Base-by-base conservation (phyloP, 2,329 filamentous ascomycete genomes). In the Aspergillus uvarum region DNA sequence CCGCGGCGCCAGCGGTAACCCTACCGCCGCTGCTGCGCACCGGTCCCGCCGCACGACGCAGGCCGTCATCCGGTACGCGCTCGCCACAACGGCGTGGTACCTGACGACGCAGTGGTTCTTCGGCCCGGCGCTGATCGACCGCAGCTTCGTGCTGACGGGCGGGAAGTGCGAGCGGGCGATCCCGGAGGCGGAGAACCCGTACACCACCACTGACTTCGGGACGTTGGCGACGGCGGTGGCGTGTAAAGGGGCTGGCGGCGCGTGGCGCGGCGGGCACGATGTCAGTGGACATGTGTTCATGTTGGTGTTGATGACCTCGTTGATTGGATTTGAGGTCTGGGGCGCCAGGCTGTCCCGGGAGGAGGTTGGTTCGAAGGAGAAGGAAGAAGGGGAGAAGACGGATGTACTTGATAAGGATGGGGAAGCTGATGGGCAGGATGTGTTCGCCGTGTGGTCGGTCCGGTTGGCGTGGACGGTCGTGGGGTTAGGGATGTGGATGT, bases 31-130 rank as follows among this genome's bases (percentile, higher is more conserved):
- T 63, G 83, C 74, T 38, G 68, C 72, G 31, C 72, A 68, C 38
- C 70, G 76, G 2, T 58, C 81, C 64, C 81, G 77, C 47, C 76
- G 81, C 29, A 76, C 82, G n/a, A 56, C 84, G 11, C 83, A 87
- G 60, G 91, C 90, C 0, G 70, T 80, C 1, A 53, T 88, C 22
- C 84, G 95, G 51, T 99, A 92, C 82, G 80, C 65, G 0, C 77
- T 89, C 8, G 85, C 92, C 0, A 98, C 95, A 8, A 70, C 78
- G 1, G 89, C 88, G 77, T 99, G 95, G 95, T 81, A 92, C 47
- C 79, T 92, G 44, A 87, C 95, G 19, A 99, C 95, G 65, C 95
- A 98, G 80, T 98, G 95, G 95, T 98, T 88, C 76, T 97, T 99
- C 70, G 95, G 95, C 0, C 88, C 95, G 2, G 83, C 92, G 21